phyloP scores from a whole-genome alignment of 2,329 filamentous ascomycete genomes.

The Coniochaeta prunicola region DNA sequence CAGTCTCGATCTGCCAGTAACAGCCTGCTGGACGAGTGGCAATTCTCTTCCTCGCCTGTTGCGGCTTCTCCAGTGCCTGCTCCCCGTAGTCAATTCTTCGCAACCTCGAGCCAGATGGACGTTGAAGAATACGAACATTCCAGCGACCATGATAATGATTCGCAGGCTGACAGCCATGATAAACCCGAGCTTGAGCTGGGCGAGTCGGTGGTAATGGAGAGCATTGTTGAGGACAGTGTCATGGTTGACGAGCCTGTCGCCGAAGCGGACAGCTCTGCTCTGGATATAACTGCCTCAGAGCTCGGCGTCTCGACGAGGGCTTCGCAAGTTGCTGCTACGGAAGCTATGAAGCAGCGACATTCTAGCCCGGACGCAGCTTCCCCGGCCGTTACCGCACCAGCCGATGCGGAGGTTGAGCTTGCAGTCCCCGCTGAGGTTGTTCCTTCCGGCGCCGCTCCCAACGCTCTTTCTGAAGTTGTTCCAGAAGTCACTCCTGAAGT shows the following conservation, averaged over 20 bases:
- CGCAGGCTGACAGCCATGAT: not conserved
- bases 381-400: no score
- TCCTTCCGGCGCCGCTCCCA: not conserved
- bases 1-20: conserved; percentile 37
- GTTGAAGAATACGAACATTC: conserved; percentile 10
- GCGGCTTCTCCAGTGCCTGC: conserved; percentile 38
- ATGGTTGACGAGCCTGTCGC: not conserved
- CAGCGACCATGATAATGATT: conserved; percentile 5
- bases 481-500: not conserved
- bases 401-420: not conserved
- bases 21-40: conserved; percentile 38
- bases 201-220: conserved; percentile 15
- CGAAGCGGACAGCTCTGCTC: not conserved
- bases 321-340: not conserved
- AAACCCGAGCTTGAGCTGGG: conserved; percentile 4
- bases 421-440: not conserved
- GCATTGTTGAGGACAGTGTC: conserved; percentile 5
- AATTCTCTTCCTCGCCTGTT: conserved; percentile 48
- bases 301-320: not conserved
- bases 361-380: not conserved
- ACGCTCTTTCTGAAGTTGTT: no score
- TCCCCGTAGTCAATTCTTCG: conserved; percentile 18
- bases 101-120: conserved; percentile 13
- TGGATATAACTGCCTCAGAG: not conserved
- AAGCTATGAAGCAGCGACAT: not conserved